Evolutionary conservation across 495 filamentous ascomycete genomes (phyloP).

Genomic region (Penicillium macrosclerotiorum): DNA sequence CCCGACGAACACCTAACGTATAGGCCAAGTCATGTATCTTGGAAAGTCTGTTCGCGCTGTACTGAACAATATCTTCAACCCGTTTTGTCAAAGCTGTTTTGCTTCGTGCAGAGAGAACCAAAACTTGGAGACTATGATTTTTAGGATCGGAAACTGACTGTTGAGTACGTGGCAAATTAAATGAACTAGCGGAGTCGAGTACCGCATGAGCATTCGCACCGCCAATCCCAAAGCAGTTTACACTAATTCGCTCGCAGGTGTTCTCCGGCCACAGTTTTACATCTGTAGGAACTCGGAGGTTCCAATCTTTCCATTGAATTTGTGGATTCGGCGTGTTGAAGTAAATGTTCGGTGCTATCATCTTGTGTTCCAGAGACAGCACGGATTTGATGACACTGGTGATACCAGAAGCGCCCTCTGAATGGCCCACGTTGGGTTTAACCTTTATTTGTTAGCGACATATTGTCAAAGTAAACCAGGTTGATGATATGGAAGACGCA

Average conservation of each 20-base stretch:
- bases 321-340: slow-evolving; percentile 29
- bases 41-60: background rate
- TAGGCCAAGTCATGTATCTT: background rate
- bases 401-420: slow-evolving; percentile 52
- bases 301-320: slow-evolving; percentile 23
- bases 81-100: background rate
- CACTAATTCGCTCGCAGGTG: slow-evolving; percentile 17
- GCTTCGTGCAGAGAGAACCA: slow-evolving; percentile 6
- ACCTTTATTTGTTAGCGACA: slow-evolving; percentile 11
- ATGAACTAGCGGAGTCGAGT: slow-evolving; percentile 8
- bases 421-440: slow-evolving; percentile 54
- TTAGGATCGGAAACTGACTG: no score
- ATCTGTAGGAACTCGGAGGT: slow-evolving; percentile 22
- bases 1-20: background rate
- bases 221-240: slow-evolving; percentile 25
- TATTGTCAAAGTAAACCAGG: no score
- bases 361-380: slow-evolving; percentile 46
- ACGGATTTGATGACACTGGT: slow-evolving; percentile 57
- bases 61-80: background rate
- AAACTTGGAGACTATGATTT: background rate
- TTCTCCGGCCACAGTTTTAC: slow-evolving; percentile 27
- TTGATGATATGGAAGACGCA: no score
- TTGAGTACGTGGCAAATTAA: background rate
- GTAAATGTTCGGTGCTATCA: slow-evolving; percentile 49
- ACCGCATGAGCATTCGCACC: slow-evolving; percentile 28